Evolutionary conservation across 192 early-diverging fungal species (phyloP).

Genomic region (Coemansia sp.): DNA sequence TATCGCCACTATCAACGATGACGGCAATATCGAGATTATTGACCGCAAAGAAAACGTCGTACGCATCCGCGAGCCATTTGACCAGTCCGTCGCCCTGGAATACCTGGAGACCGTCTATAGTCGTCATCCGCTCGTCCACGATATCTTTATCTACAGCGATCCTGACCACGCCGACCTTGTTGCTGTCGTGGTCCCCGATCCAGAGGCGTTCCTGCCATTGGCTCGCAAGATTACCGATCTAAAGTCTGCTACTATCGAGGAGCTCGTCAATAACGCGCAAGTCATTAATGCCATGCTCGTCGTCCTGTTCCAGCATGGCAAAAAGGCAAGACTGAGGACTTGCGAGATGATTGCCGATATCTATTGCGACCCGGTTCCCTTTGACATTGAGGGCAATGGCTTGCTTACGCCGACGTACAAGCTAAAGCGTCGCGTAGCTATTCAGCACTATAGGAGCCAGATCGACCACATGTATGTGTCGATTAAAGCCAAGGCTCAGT

Average conservation of each 20-base stretch:
- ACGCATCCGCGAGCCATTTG: constrained; percentile 68
- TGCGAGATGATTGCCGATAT: constrained; percentile 79
- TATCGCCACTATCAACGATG: constrained; percentile 73
- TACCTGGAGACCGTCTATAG: constrained; percentile 77
- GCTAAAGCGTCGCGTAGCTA: constrained; percentile 73
- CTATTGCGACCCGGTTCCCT: constrained; percentile 63
- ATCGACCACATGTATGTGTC: constrained; percentile 66
- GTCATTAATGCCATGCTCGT: constrained; percentile 62
- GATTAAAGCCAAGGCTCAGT: constrained; percentile 9
- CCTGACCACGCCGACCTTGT: constrained; percentile 80
- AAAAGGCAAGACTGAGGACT: constrained; percentile 69
- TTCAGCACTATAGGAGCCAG: constrained; percentile 58
- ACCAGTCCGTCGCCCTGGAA: constrained; percentile 88
- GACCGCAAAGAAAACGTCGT: constrained; percentile 78
- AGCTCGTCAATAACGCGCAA: constrained; percentile 43
- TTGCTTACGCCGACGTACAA: constrained; percentile 89
- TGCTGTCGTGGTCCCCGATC: constrained; percentile 78
- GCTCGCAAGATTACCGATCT: constrained; percentile 40
- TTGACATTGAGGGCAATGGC: constrained; percentile 73
- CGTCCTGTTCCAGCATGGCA: constrained; percentile 60
- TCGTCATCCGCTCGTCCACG: constrained; percentile 74
- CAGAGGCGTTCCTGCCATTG: constrained; percentile 61
- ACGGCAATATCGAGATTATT: constrained; percentile 73
- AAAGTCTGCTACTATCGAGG: constrained; percentile 19
- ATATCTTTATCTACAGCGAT: constrained; percentile 88